A percentile compares a stretch with the other conserved stretches of the same genome.
Evolutionary conservation across 768 basidiomycete genomes (phyloP).

Genomic region (Russula earlei): DNA sequence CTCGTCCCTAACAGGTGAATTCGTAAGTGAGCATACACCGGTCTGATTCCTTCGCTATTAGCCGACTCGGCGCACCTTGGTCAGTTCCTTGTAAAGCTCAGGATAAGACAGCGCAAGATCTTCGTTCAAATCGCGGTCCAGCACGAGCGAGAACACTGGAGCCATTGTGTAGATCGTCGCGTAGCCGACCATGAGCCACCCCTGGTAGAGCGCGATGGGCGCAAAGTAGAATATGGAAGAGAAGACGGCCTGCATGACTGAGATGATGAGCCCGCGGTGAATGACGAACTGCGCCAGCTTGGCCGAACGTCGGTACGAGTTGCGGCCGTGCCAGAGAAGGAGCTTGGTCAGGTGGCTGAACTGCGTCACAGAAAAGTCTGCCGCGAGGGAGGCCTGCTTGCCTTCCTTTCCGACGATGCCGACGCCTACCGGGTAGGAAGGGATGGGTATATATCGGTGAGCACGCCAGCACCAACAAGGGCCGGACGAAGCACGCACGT

Average conservation of each 20-base stretch:
- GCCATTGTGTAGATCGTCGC: constrained; percentile 97
- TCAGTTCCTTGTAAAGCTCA: constrained; percentile 94
- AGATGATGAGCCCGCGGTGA: constrained; percentile 93
- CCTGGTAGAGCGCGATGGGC: constrained; percentile 95
- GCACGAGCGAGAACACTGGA: constrained; percentile 92
- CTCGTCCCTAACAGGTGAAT: constrained; percentile 57
- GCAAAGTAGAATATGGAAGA: constrained; percentile 90
- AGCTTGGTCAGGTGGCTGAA: constrained; percentile 94
- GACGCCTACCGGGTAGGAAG: constrained; percentile 45
- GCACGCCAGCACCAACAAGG: constrained; percentile 19
- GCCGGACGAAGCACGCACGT: too few relatives aligned
- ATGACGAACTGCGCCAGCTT: constrained; percentile 99
- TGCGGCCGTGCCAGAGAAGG: constrained; percentile 96
- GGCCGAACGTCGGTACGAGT: constrained; percentile 95
- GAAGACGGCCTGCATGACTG: constrained; percentile 96
- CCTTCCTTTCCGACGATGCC: constrained; percentile 99
- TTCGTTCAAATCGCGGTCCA: constrained; percentile 93
- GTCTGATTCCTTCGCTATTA: too few relatives aligned
- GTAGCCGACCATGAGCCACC: constrained; percentile 96
- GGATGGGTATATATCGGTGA: background rate
- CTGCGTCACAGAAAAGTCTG: constrained; percentile 96
- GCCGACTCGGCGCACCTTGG: constrained; percentile 74
- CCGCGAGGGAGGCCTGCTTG: constrained; percentile 96
- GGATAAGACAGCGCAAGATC: constrained; percentile 93
- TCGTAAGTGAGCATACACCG: background rate